Evolutionary conservation across 768 basidiomycete genomes (phyloP).

Genomic region (Lactarius psammicola): DNA sequence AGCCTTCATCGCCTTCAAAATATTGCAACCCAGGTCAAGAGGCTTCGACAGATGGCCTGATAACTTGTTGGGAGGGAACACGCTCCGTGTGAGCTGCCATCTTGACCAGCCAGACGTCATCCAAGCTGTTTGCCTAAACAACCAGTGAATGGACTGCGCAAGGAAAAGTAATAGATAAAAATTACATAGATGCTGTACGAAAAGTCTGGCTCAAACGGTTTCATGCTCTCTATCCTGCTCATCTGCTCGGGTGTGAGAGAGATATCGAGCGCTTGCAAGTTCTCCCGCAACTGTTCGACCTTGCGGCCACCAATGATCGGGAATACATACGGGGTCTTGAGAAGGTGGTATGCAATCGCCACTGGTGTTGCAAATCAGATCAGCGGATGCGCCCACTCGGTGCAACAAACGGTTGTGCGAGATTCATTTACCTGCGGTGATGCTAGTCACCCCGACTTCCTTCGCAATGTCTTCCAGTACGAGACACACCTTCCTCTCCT

Average conservation of each 20-base stretch:
- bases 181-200: constrained; percentile 24
- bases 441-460: constrained; percentile 47
- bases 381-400: not conserved
- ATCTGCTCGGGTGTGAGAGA: constrained; percentile 44
- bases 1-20: not conserved
- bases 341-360: constrained; percentile 52
- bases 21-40: not conserved
- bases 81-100: not conserved
- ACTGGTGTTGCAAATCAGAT: constrained; percentile 33
- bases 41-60: not conserved
- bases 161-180: not conserved
- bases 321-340: constrained; percentile 50
- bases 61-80: not conserved
- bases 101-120: not conserved
- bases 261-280: constrained; percentile 52
- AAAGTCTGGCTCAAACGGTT: constrained; percentile 45
- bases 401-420: not conserved
- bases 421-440: constrained; percentile 44
- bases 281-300: constrained; percentile 49
- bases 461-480: constrained; percentile 46
- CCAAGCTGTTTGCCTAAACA: not conserved
- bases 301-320: constrained; percentile 53
- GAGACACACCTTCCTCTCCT: constrained; percentile 23
- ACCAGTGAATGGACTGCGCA: not conserved
- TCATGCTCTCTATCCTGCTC: constrained; percentile 42